Evolutionary conservation across 1,139 yeast species (phyloP).

Genomic region (Kodamaea suecica): DNA sequence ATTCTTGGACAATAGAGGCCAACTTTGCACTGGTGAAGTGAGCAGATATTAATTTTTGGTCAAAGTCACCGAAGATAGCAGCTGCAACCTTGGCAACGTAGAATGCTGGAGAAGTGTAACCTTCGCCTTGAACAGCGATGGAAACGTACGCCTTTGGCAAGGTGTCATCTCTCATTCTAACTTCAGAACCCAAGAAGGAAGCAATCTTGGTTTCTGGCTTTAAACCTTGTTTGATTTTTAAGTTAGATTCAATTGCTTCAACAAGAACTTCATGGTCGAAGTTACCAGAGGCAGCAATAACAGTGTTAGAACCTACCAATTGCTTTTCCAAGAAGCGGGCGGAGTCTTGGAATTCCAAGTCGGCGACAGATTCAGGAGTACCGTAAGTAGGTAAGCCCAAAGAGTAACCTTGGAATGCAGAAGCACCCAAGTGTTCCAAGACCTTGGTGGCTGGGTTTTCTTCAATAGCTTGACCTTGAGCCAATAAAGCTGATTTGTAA

Average conservation of each 20-base stretch:
- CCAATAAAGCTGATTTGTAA: constrained; percentile 36
- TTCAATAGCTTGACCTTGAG: constrained; percentile 45
- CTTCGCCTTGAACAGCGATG: constrained; percentile 72
- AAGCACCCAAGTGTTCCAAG: constrained; percentile 69
- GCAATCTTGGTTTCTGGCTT: constrained; percentile 55
- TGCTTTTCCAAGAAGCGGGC: constrained; percentile 53
- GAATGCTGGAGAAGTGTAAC: constrained; percentile 58
- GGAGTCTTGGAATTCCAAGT: constrained; percentile 58
- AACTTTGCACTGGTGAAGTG: constrained; percentile 82
- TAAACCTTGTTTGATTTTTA: constrained; percentile 49
- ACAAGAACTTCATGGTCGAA: constrained; percentile 65
- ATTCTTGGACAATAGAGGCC: constrained; percentile 68
- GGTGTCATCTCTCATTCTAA: constrained; percentile 85
- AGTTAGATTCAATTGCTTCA: constrained; percentile 54
- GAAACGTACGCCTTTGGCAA: constrained; percentile 75
- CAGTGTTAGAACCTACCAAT: constrained; percentile 60
- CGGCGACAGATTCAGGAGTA: constrained; percentile 59
- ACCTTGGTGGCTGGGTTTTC: constrained; percentile 48
- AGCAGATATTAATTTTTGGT: constrained; percentile 51
- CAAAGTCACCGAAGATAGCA: constrained; percentile 61
- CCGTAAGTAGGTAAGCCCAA: constrained; percentile 73
- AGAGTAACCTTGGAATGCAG: constrained; percentile 84
- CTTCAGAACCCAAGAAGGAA: constrained; percentile 77
- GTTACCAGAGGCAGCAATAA: constrained; percentile 73
- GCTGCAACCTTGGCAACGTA: constrained; percentile 73